Evolutionary conservation across 257 asterid genomes (phyloP), one percentile per base, ranked within the genome.

Genomic region (Solanum tarijense): DNA sequence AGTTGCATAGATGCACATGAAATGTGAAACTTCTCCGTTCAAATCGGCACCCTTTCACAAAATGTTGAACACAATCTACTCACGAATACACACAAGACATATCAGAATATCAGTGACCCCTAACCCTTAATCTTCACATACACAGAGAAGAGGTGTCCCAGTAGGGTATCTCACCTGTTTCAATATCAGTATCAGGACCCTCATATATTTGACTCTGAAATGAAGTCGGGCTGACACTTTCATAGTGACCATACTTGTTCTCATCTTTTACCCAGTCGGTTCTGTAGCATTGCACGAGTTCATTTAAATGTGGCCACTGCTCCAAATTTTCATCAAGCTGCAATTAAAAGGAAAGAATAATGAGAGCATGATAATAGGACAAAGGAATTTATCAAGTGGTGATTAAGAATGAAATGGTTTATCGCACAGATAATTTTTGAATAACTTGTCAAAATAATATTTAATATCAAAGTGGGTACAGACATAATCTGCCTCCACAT

Each of bases 241-340:
- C 99, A 88, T 97, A 97, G 90, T 93, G 98, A 72, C 99, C 99
- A 87, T 97, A 97, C 94, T 97, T 97, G 92, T 83, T 66, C 83
- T 95, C 99, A 81, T 97, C 98, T 89, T 93, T 97, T 69, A 97
- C 95, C 98, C 97, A 96, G 89, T 97, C 98, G 87, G 98, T 93
- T 87, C 94, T 93, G 87, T 96, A 96, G 92, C 99, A 93, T 89
- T 97, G 99, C 86, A 97, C 94, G 71, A 97, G 99, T 92, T 97
- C 99, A 83, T 94, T 97, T 87, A 97, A 89, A 93, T 97, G 99
- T 76, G 99, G 99, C 99, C 98, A 96, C 93, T 94, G 99, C 92
- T 97, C 99, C 95, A 96, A 91, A 93, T 93, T 94, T 69, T 95
- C 99, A n/a, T 96, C 98, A 66, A 96, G 93, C 99, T 97, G 86